Evolutionary conservation across 1,284 basidiomycete genomes (phyloP), one percentile per base, ranked within the genome.

Genomic region (Sporisorium iseilematis-ciliati): DNA sequence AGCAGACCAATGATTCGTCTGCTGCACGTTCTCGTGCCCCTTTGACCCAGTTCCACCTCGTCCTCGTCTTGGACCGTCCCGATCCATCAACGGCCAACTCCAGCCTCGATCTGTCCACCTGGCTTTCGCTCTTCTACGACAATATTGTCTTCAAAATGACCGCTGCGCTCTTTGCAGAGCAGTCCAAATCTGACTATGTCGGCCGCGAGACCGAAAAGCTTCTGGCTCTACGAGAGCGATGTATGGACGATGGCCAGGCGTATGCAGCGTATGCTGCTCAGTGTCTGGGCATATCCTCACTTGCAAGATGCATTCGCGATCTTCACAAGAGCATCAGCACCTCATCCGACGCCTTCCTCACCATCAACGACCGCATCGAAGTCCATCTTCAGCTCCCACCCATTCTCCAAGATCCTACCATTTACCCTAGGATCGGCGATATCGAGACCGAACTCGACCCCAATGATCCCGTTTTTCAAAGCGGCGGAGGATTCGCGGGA

Each of bases 71-170:
- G 11, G 82, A 84, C 53, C 71, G 78, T 21, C 77, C 82, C 10
- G 81, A 84, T 35, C 77, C 82, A n/a, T 74, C 78, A 0, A 55
- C 77, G 2, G 53, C 70, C 14, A 61, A 77, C 51, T 55, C 71
- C 3, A 59, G 57, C 11, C 66, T 83, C 56, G 80, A 84, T 46
- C 52, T 72, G 3, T 68, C 71, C 18, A 65, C 76, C 1, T 80
- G 77, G 80, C 64, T 80, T 10, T 75, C 80, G 38, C 62, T 84
- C 31, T 84, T 74, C 41, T 84, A 85, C 67, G 80, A 82, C 62
- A 80, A 82, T 49, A 75, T 85, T 20, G 69, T 80, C 31, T 85
- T 84, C 75, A 85, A 85, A 56, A 75, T 84, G 70, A 83, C 83
- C 1, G 79, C 82, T 7, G 79, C 82, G 18, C 78, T 85, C 21